These are phyloP conservation scores for Leccinum uliginosum DNA, from an alignment of 768 basidiomycete genomes.

Conservation along the genomic window DNA sequence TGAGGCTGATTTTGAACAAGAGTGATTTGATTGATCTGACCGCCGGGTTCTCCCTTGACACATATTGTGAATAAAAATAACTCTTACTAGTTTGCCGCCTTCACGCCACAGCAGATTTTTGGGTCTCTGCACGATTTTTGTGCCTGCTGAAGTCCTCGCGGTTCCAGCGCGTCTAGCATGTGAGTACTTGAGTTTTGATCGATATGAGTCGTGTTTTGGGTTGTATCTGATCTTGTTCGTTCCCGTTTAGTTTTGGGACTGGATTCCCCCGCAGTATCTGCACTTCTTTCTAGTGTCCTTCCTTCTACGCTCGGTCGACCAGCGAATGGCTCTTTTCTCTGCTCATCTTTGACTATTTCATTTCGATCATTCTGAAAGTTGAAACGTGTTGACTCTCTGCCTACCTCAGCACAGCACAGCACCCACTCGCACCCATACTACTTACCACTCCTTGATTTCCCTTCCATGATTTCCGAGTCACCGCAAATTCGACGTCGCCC, in stretches of 20 bases:
- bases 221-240: background rate
- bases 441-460: conserved; percentile 10
- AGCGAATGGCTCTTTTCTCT: conserved; percentile 22
- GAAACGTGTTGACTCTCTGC: conserved; percentile 5
- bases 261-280: conserved; percentile 11
- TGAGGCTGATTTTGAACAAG: background rate
- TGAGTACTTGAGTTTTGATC: conserved; percentile 11
- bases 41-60: too few relatives aligned
- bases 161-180: conserved; percentile 5
- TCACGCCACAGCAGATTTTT: background rate
- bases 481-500: conserved; percentile 27
- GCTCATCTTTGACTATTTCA: conserved; percentile 9
- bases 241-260: conserved; percentile 15
- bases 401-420: background rate
- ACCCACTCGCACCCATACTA: conserved; percentile 2
- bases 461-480: conserved; percentile 20
- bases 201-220: background rate
- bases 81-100: background rate
- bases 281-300: conserved; percentile 1
- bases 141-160: conserved; percentile 3
- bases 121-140: conserved; percentile 1
- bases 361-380: conserved; percentile 5
- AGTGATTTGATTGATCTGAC: background rate
- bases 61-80: background rate
- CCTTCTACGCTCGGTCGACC: conserved; percentile 5